Conservation (phyloP, 2,329 filamentous ascomycete genomes). For the Pleoardoris graminearum region DNA sequence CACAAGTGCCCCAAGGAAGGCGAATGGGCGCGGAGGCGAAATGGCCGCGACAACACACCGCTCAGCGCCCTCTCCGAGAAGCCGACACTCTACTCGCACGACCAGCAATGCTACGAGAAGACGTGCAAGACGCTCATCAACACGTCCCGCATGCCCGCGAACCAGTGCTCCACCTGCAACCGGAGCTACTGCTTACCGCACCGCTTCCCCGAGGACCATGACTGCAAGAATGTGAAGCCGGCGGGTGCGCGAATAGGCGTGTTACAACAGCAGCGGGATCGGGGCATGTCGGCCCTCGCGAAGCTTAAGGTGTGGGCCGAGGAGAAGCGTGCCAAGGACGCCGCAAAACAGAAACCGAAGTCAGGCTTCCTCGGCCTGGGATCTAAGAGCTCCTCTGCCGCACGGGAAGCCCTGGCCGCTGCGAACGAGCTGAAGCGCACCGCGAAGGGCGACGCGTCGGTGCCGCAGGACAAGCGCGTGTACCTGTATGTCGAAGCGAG, state of each 20-base stretch:
- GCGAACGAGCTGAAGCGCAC: constrained; percentile 80
- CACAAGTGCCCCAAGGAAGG: constrained; percentile 70
- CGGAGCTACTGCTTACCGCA: constrained; percentile 78
- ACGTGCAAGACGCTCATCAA: constrained; percentile 71
- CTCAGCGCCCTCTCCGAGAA: constrained; percentile 46
- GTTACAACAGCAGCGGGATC: constrained; percentile 59
- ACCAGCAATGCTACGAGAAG: constrained; percentile 70
- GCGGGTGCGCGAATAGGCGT: constrained; percentile 55
- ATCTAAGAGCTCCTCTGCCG: constrained; percentile 32
- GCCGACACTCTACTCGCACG: constrained; percentile 61
- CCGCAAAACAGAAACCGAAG: constrained; percentile 47
- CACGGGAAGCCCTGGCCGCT: constrained; percentile 67
- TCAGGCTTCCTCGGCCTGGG: constrained; percentile 30
- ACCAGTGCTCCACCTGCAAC: constrained; percentile 73
- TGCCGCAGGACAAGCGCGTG: constrained; percentile 80
- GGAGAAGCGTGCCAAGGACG: constrained; percentile 73
- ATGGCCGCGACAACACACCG: constrained; percentile 37
- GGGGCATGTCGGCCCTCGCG: constrained; percentile 73
- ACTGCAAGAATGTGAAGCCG: constrained; percentile 75
- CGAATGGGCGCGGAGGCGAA: constrained; percentile 60
- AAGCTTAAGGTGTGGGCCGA: constrained; percentile 79
- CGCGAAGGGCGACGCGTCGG: constrained; percentile 86
- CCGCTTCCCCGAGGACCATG: constrained; percentile 76
- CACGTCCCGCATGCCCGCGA: constrained; percentile 67
- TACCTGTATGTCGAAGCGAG: constrained; percentile 91